Evolutionary conservation across 2,329 filamentous ascomycete species (phyloP).

Genomic region (Colletotrichum gigasporum): DNA sequence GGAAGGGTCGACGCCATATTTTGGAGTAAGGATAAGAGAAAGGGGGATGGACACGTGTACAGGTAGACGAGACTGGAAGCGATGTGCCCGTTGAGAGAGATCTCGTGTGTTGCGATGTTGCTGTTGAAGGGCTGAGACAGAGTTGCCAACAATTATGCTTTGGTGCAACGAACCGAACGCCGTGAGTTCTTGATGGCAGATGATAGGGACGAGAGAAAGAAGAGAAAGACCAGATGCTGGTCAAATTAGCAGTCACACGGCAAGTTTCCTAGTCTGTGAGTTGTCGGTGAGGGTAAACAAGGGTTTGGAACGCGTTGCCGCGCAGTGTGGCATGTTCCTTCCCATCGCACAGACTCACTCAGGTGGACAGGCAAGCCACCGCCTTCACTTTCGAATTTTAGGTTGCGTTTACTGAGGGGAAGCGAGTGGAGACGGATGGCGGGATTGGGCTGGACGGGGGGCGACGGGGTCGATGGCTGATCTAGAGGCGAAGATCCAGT

Average conservation of each 20-base stretch:
- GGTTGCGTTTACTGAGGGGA: constrained; percentile 14
- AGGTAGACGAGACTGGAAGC: not conserved
- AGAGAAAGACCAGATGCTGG: not conserved
- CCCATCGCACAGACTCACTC: constrained; percentile 26
- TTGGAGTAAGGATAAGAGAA: too few relatives aligned
- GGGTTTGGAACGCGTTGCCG: constrained; percentile 23
- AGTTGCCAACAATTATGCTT: not conserved
- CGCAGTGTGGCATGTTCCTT: constrained; percentile 25
- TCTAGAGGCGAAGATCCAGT: constrained; percentile 12
- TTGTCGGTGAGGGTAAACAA: constrained; percentile 25
- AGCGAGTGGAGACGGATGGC: constrained; percentile 15
- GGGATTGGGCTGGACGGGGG: constrained; percentile 10
- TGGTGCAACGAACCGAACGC: not conserved
- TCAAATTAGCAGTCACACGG: constrained; percentile 9
- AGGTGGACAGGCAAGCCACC: constrained; percentile 19
- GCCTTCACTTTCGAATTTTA: constrained; percentile 21
- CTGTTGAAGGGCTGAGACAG: not conserved
- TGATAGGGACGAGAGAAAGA: not conserved
- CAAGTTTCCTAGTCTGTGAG: constrained; percentile 19
- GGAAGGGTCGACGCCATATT: constrained; percentile 36
- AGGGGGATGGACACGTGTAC: too few relatives aligned
- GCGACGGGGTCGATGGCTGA: constrained; percentile 10
- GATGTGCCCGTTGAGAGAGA: not conserved
- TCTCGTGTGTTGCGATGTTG: not conserved
- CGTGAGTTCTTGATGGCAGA: not conserved